Conservation (phyloP, 257 asterid species). For the Asclepias syriaca region DNA sequence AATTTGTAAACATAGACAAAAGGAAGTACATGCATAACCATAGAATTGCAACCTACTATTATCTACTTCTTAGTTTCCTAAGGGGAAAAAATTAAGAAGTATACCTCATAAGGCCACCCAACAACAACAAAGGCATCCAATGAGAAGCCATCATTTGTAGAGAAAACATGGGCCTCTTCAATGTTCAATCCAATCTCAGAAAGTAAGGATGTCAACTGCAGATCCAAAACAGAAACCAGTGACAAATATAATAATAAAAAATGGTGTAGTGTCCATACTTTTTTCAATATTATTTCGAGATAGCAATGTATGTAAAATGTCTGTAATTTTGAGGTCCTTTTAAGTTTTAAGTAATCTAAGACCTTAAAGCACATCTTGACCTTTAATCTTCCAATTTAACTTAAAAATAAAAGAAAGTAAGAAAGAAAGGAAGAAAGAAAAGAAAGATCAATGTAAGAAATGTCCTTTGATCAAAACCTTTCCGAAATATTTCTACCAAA, state of each 20-base stretch:
- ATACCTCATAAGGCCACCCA: constrained; percentile 55
- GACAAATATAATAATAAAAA: neutral
- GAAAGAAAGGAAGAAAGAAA: neutral
- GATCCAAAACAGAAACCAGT: constrained; percentile 2
- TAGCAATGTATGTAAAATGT: neutral
- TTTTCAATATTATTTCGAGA: neutral
- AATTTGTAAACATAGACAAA: neutral
- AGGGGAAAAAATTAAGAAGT: neutral
- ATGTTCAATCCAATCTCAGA: constrained; percentile 52
- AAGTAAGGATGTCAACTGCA: constrained; percentile 43
- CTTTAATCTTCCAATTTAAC: neutral
- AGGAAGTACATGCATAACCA: neutral
- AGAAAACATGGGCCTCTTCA: constrained; percentile 57
- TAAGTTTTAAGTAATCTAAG: neutral
- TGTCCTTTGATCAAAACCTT: neutral
- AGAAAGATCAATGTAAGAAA: neutral
- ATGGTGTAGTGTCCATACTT: neutral
- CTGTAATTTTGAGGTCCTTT: neutral
- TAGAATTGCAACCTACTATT: neutral
- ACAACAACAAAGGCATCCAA: constrained; percentile 48
- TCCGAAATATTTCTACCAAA: neutral
- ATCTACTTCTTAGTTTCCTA: neutral
- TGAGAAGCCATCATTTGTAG: constrained; percentile 53
- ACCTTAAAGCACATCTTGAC: neutral
- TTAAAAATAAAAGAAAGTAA: neutral